Evolutionary conservation across 805 yeast species (phyloP), one percentile per base, ranked within the genome.

Genomic region (Saccharomyces jurei): DNA sequence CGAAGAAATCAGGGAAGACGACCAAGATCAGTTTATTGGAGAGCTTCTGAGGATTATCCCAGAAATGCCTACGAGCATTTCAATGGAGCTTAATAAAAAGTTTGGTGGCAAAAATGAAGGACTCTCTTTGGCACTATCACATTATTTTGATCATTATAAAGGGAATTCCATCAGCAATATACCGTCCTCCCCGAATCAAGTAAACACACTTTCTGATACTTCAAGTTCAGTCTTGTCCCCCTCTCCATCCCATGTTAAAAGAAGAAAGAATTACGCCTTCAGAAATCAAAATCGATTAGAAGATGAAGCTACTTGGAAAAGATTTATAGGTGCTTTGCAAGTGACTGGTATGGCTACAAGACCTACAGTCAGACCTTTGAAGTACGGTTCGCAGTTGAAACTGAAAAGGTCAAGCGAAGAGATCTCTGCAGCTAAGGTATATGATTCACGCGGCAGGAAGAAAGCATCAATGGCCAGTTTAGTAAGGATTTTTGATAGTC

Each of bases 261-360:
- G 47, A 50, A 26, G 50, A 50, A 54, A 17, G 10, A 51, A 44
- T 6, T 31, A 44, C 31, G 48, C 51, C 11, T 17, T 41, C 21
- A 36, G 56, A 32, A 41, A 50, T 3, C 41, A 36, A 2, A 63
- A 63, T 26, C 56, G 58, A 22, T 41, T 55, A 2, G 61, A 65
- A 10, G 53, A 58, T 6, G 26, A 52, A 1, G 41, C 59, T 6
- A 31, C 51, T n/a, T 74, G 77, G 77, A 66, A 72, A 54, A 69
- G 77, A 47, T 84, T 76, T 60, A 74, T 86, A 30, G 92, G 92
- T 0, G 73, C 85, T 0, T 55, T 84, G 10, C 79, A 78, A 55
- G 79, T 81, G 1, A 78, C 78, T 51, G 87, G 86, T 2, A 83
- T 87, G 86, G 86, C 90, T 11, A 85, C 90, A 0, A 71, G 91